These are phyloP conservation scores for Zychaea mexicana DNA, from an alignment of 371 early-diverging fungal genomes.

Conservation along the genomic window DNA sequence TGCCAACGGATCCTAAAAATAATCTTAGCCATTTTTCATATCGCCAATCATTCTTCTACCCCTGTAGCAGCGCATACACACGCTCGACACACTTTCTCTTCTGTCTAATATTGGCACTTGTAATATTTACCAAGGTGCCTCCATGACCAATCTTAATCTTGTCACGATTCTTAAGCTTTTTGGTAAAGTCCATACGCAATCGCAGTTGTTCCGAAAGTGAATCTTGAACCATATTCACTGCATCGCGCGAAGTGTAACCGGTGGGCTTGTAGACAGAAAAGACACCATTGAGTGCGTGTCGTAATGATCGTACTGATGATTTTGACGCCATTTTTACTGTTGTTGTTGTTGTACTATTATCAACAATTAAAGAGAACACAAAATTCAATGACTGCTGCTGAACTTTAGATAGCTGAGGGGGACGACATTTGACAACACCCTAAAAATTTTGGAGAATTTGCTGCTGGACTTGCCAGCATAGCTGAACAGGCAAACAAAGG, in stretches of 20 bases:
- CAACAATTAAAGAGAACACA: too few species aligned
- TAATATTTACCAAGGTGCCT: constrained; percentile 50
- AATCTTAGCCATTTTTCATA: too few species aligned
- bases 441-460: too few species aligned
- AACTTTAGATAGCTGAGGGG: too few species aligned
- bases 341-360: not conserved
- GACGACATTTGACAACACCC: too few species aligned
- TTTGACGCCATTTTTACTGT: too few species aligned
- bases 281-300: constrained; percentile 35
- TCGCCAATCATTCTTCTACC: too few species aligned
- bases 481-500: too few species aligned
- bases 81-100: not conserved
- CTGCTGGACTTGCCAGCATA: too few species aligned
- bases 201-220: constrained; percentile 23
- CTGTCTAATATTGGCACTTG: not conserved
- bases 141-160: constrained; percentile 55
- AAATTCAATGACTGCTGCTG: not conserved
- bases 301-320: constrained; percentile 5
- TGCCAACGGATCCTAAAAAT: constrained; percentile 51
- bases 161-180: constrained; percentile 16
- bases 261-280: constrained; percentile 50
- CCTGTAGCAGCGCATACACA: not conserved
- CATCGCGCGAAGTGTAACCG: constrained; percentile 48
- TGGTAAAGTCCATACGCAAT: not conserved
- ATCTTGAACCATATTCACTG: constrained; percentile 29